phyloP scores from a whole-genome alignment of 352 stramenopile species.

The Phytophthora tubulina region DNA sequence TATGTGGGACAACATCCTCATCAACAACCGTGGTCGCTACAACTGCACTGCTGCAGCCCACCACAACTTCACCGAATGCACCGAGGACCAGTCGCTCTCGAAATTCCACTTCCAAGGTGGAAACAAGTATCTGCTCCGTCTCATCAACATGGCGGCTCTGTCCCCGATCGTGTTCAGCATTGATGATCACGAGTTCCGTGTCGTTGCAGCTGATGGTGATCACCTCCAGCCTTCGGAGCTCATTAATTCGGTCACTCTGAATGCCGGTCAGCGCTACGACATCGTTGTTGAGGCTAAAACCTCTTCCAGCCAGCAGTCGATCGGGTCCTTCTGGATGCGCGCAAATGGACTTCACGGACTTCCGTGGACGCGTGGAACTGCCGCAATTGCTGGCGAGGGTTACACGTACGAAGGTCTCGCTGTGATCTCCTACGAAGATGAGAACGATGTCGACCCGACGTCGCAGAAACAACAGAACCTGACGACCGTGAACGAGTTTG shows the following conservation, averaged over 20 bases:
- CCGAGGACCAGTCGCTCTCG: slow-evolving; percentile 23
- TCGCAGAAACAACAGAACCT: slow-evolving; percentile 17
- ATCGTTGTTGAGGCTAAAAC: slow-evolving; percentile 40
- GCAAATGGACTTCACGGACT: slow-evolving; percentile 34
- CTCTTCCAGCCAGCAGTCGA: neutral
- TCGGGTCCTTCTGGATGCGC: slow-evolving; percentile 44
- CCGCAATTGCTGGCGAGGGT: slow-evolving; percentile 21
- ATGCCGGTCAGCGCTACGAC: slow-evolving; percentile 47
- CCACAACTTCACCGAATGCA: slow-evolving; percentile 34
- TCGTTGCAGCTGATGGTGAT: slow-evolving; percentile 46
- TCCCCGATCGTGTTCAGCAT: slow-evolving; percentile 51
- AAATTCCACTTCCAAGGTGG: slow-evolving; percentile 41
- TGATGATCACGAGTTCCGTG: slow-evolving; percentile 47
- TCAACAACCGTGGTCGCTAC: slow-evolving; percentile 53
- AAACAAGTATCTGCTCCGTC: slow-evolving; percentile 46
- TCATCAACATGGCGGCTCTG: slow-evolving; percentile 54
- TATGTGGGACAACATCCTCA: slow-evolving; percentile 50
- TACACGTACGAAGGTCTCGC: slow-evolving; percentile 43
- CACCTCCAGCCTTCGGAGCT: slow-evolving; percentile 38
- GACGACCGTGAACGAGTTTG: slow-evolving; percentile 31
- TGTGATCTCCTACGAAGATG: slow-evolving; percentile 23
- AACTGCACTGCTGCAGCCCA: slow-evolving; percentile 39
- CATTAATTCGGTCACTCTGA: slow-evolving; percentile 42
- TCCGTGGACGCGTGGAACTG: slow-evolving; percentile 39
- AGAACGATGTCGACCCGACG: slow-evolving; percentile 18